phyloP scores from a whole-genome alignment of 805 yeast genomes.

The Nakazawaea holstii region DNA sequence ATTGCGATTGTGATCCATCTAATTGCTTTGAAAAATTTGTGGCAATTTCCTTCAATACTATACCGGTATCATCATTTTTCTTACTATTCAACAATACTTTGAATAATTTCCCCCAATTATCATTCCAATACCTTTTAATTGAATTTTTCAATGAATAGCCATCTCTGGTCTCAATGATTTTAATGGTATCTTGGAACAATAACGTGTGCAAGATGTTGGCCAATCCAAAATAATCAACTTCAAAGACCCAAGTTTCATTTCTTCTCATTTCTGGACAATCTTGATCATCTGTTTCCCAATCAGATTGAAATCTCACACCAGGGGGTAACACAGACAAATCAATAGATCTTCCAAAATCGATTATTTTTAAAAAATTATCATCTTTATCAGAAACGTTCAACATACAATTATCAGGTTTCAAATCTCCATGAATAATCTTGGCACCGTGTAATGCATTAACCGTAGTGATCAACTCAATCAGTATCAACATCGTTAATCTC shows the following conservation, averaged over 20 bases:
- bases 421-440: conserved; percentile 77
- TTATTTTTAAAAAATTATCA: conserved; percentile 33
- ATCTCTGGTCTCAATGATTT: conserved; percentile 26
- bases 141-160: conserved; percentile 35
- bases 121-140: conserved; percentile 75
- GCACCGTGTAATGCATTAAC: conserved; percentile 57
- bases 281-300: conserved; percentile 57
- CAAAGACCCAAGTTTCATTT: conserved; percentile 63
- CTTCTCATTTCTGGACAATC: conserved; percentile 70
- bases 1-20: conserved; percentile 24
- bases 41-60: conserved; percentile 13
- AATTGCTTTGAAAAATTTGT: conserved; percentile 26
- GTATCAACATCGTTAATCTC: conserved; percentile 51
- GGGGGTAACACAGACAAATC: conserved; percentile 56
- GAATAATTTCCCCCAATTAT: conserved; percentile 67
- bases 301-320: conserved; percentile 48
- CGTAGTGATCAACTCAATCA: conserved; percentile 57
- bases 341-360: conserved; percentile 79
- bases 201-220: conserved; percentile 71
- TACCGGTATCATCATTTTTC: conserved; percentile 7
- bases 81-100: conserved; percentile 58
- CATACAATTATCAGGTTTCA: conserved; percentile 87
- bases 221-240: conserved; percentile 78
- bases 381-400: conserved; percentile 36
- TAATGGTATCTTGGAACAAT: conserved; percentile 65